phyloP scores from a whole-genome alignment of 345 rosid species.

The Ceriops decandra region DNA sequence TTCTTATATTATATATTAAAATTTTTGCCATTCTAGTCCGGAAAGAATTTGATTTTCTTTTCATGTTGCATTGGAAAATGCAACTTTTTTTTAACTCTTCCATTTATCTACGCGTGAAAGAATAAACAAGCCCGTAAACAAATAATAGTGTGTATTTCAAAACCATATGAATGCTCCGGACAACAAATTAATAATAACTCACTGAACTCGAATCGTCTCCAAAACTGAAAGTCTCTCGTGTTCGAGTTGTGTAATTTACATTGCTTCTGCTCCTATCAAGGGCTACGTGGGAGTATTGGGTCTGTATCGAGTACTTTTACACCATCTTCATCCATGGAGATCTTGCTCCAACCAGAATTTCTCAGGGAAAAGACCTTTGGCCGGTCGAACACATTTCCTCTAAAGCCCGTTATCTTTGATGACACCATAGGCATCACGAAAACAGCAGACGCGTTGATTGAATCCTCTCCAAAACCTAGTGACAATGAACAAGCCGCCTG shows the following conservation, averaged over 20 bases:
- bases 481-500: slow-evolving; percentile 69
- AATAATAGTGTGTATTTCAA: no score
- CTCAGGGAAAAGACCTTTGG: slow-evolving; percentile 57
- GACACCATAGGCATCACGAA: slow-evolving; percentile 98
- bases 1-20: no score
- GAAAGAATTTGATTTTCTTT: no score
- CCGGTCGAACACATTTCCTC: slow-evolving; percentile 65
- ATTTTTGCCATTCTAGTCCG: no score
- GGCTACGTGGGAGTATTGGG: slow-evolving; percentile 34
- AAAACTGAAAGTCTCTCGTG: no score
- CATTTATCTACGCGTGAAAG: no score
- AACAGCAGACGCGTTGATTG: slow-evolving; percentile 85
- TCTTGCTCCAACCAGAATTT: slow-evolving; percentile 64
- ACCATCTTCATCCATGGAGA: slow-evolving; percentile 48
- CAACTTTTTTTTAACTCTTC: no score
- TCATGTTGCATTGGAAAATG: no score
- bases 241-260: background rate
- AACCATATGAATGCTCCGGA: no score
- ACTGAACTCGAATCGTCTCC: no score
- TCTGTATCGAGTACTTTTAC: slow-evolving; percentile 36
- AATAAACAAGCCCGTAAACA: no score
- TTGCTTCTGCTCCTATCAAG: slow-evolving; percentile 16
- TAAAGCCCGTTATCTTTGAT: slow-evolving; percentile 81
- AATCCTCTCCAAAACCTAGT: slow-evolving; percentile 77
- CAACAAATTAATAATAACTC: no score